Conservation (phyloP, 148 eudicot species). For the Vaccinium myrtillus region DNA sequence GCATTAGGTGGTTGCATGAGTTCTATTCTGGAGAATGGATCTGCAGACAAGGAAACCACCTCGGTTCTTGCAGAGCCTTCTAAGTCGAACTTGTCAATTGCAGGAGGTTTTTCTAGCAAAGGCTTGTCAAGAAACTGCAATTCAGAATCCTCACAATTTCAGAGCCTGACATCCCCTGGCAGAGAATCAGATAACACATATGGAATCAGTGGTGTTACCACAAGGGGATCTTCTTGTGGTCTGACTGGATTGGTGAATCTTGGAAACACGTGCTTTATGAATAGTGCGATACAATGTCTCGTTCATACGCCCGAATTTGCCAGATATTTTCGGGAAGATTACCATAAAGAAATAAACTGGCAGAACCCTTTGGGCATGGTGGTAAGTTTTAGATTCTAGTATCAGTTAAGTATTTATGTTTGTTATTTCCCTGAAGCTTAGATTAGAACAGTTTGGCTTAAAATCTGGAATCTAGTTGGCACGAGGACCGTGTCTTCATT, state of each 20-base stretch:
- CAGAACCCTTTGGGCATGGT: slow-evolving; percentile 96
- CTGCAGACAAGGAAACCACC: slow-evolving; percentile 43
- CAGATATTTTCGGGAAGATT: slow-evolving; percentile 83
- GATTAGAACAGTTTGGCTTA: not conserved
- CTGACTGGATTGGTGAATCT: slow-evolving; percentile 89
- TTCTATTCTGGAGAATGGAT: slow-evolving; percentile 48
- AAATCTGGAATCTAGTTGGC: not conserved
- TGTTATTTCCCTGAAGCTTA: not conserved
- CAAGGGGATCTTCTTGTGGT: slow-evolving; percentile 84
- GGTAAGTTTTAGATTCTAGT: slow-evolving; percentile 49
- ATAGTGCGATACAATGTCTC: slow-evolving; percentile 96
- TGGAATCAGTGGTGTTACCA: slow-evolving; percentile 73
- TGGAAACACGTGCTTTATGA: slow-evolving; percentile 98
- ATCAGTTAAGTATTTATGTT: not conserved
- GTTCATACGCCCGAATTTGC: slow-evolving; percentile 99
- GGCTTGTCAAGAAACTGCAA: slow-evolving; percentile 58
- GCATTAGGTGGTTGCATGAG: slow-evolving; percentile 34
- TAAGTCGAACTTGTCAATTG: slow-evolving; percentile 62
- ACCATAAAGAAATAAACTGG: slow-evolving; percentile 79
- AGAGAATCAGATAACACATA: slow-evolving; percentile 51
- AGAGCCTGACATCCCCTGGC: slow-evolving; percentile 36
- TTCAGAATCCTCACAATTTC: slow-evolving; percentile 49
- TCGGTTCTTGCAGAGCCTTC: slow-evolving; percentile 63
- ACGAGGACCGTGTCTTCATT: not conserved
- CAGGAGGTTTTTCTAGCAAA: slow-evolving; percentile 79